Evolutionary conservation across 768 basidiomycete species (phyloP).

Genomic region (Kwoniella heveanensis): DNA sequence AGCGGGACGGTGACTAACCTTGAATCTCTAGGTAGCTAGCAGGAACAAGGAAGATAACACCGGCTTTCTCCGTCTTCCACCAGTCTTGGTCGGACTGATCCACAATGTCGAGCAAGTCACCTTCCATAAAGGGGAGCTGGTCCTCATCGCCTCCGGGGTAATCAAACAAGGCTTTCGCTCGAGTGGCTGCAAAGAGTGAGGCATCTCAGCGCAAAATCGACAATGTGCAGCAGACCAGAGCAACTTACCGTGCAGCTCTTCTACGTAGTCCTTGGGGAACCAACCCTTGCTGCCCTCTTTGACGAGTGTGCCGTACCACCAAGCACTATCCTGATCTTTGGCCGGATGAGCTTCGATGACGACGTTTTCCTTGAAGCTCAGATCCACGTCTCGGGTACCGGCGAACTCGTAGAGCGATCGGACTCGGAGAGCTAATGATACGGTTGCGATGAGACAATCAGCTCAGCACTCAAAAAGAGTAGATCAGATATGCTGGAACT

Average conservation of each 20-base stretch:
- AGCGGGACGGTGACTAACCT: conserved; percentile 73
- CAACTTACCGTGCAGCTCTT: conserved; percentile 69
- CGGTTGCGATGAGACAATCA: conserved; percentile 1
- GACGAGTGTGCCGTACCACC: conserved; percentile 84
- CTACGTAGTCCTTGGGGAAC: conserved; percentile 88
- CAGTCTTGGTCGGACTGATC: conserved; percentile 83
- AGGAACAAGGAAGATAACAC: conserved; percentile 85
- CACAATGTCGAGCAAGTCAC: conserved; percentile 74
- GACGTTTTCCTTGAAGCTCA: conserved; percentile 78
- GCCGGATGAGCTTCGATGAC: conserved; percentile 81
- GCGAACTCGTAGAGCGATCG: conserved; percentile 82
- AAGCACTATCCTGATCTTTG: conserved; percentile 74
- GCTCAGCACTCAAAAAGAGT: neutral
- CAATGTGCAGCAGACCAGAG: neutral
- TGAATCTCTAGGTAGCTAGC: conserved; percentile 85
- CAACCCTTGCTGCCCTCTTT: conserved; percentile 73
- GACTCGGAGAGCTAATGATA: conserved; percentile 72
- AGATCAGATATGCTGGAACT: conserved; percentile 23
- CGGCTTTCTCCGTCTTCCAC: conserved; percentile 93
- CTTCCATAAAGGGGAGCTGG: conserved; percentile 82
- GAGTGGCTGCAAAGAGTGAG: conserved; percentile 58
- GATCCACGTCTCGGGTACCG: conserved; percentile 83
- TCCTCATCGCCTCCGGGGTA: conserved; percentile 73
- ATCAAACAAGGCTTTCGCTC: conserved; percentile 77
- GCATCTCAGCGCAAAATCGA: neutral